A percentile compares a stretch with the other conserved stretches of the same genome.
These are phyloP conservation scores for Thuidium tamariscinum DNA, from an alignment of 225 moss, liverwort and hornwort genomes.

Conservation along the genomic window DNA sequence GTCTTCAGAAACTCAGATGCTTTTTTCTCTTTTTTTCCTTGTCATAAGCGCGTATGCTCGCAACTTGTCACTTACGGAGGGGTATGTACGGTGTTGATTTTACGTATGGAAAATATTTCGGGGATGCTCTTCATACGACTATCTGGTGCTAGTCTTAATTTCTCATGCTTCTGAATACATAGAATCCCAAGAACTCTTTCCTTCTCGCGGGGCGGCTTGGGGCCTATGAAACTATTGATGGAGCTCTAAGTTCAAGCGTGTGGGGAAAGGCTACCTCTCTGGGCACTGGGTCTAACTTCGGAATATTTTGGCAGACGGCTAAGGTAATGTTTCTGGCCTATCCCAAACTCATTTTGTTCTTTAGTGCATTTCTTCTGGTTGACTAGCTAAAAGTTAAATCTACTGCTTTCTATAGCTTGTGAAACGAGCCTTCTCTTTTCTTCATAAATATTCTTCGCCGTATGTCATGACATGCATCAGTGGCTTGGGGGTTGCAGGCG, in stretches of 20 bases:
- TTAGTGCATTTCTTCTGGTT: neutral
- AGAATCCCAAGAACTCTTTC: conserved; percentile 73
- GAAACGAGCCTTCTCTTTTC: neutral
- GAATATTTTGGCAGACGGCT: conserved; percentile 31
- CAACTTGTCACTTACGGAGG: neutral
- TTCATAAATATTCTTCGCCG: neutral
- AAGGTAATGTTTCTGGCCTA: conserved; percentile 10
- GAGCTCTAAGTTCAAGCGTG: conserved; percentile 54
- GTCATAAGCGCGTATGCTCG: neutral
- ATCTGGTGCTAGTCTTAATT: neutral
- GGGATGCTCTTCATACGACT: neutral
- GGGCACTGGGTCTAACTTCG: conserved; percentile 67
- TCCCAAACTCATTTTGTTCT: neutral
- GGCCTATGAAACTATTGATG: conserved; percentile 45
- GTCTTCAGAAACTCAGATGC: neutral
- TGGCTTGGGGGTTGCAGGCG: conserved; percentile 10
- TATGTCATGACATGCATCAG: neutral
- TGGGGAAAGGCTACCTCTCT: conserved; percentile 64
- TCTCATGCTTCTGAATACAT: neutral
- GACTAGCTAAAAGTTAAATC: neutral
- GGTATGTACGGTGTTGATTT: neutral
- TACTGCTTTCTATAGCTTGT: neutral
- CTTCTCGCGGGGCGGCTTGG: conserved; percentile 53
- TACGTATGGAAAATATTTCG: neutral
- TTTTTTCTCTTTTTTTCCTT: neutral